Base-by-base conservation (phyloP, 1,284 basidiomycete species). In the Microbotryomycetes sp. region DNA sequence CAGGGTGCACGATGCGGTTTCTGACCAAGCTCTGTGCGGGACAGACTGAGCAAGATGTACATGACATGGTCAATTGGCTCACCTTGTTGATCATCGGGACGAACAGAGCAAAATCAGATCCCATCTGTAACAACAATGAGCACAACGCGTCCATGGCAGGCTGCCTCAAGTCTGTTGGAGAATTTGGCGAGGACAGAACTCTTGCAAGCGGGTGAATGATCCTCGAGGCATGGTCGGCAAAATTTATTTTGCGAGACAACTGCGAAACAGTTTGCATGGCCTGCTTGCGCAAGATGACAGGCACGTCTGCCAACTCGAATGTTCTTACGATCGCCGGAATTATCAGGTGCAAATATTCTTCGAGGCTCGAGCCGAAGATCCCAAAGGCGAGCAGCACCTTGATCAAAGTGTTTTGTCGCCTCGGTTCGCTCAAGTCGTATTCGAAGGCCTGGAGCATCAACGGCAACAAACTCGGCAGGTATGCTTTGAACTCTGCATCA, bases 401-500 rank as follows among this genome's bases (percentile, higher is more conserved):
- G 75, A 88, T 86, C 71, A 94, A 87, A 0, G 87, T 89, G 51
- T 54, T 67, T 41, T 71, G 69, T 71, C 84, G 83, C 30, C 76
- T 73, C n/a, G 85, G 79, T 74, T 92, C 90, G 46, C 73, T 73
- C 26, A 87, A 78, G 61, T 92, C 90, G 16, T 85, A 87, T 65
- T 97, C 92, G 70, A 98, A 96, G 0, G 93, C 79, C 56, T 80
- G 88, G 52, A 99, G 82, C 66, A 98, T 84, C 41, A 92, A 83
- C 29, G 94, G 94, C 2, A 99, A 79, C 48, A 97, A 85, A 24
- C 85, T 86, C 0, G 94, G 91, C n/a, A 99, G 79, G 78, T 94
- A 97, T 2, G 92, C 92, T 74, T 94, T 94, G 81, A 98, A 98
- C 75, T 98, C 96, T 18, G 93, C 91, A 73, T 97, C 93, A 23